A percentile compares a stretch with the other conserved stretches of the same genome.
Evolutionary conservation across 2,329 filamentous ascomycete species (phyloP).

Genomic region (Claviceps citrina): DNA sequence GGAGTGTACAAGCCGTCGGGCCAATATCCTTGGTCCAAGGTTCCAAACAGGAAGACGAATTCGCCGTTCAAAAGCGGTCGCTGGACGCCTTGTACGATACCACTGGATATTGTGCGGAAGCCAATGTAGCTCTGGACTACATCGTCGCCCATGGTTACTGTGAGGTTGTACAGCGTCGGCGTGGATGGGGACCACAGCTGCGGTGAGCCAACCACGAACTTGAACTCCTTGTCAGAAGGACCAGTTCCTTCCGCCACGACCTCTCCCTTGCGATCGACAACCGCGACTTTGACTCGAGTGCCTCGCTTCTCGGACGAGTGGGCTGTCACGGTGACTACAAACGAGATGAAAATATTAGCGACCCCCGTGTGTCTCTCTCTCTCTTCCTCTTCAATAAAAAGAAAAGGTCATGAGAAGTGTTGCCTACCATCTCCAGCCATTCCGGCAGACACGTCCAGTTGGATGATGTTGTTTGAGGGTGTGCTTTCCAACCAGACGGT

Average conservation of each 20-base stretch:
- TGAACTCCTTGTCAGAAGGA: slow-evolving; percentile 33
- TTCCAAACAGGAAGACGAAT: slow-evolving; percentile 52
- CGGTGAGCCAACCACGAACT: slow-evolving; percentile 37
- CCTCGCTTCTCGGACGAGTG: slow-evolving; percentile 25
- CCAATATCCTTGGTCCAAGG: slow-evolving; percentile 58
- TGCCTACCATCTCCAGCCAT: slow-evolving; percentile 34
- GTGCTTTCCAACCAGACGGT: slow-evolving; percentile 55
- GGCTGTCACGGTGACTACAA: slow-evolving; percentile 39
- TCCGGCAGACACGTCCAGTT: slow-evolving; percentile 42
- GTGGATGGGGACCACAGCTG: slow-evolving; percentile 50
- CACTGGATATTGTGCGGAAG: slow-evolving; percentile 47
- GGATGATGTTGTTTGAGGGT: slow-evolving; percentile 38
- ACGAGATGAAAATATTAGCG: neutral
- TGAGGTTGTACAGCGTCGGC: slow-evolving; percentile 50
- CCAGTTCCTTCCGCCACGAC: slow-evolving; percentile 29
- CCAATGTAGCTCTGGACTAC: slow-evolving; percentile 49
- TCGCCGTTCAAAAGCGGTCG: slow-evolving; percentile 53
- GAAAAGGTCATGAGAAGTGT: too few relatives aligned
- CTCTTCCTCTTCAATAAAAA: too few relatives aligned
- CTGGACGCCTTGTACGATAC: slow-evolving; percentile 39
- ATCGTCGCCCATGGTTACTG: slow-evolving; percentile 36
- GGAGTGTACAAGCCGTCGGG: slow-evolving; percentile 53
- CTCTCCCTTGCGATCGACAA: slow-evolving; percentile 22
- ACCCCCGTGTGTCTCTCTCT: too few relatives aligned
- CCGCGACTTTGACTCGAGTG: slow-evolving; percentile 20